Percentiles rank a stretch among this genome's conserved stretches.
Conservation (phyloP, 495 filamentous ascomycete genomes). For the Podospora sp. region DNA sequence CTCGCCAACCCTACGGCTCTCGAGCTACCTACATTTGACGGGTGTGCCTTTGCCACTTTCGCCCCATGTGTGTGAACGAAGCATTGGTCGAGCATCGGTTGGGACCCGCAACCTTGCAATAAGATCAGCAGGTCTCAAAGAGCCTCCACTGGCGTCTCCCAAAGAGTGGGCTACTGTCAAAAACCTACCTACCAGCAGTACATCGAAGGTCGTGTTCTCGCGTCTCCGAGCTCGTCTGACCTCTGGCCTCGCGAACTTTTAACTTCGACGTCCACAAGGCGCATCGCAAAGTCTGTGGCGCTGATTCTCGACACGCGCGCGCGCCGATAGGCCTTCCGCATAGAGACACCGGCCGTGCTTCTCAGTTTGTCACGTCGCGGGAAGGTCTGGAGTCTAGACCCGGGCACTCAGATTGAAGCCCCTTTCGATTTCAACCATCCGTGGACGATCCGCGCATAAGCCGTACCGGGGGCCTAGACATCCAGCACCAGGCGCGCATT, state of each 20-base stretch:
- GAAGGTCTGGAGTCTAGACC: slow-evolving; percentile 20
- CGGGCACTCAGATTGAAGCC: slow-evolving; percentile 2
- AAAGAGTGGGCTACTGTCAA: background rate
- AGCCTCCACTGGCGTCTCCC: slow-evolving; percentile 15
- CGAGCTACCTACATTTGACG: background rate
- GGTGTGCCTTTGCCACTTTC: slow-evolving; percentile 14
- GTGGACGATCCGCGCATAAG: background rate
- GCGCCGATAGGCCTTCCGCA: slow-evolving; percentile 19
- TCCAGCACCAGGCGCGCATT: background rate
- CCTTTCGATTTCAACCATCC: slow-evolving; percentile 12
- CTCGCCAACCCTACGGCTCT: background rate
- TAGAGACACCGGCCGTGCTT: background rate
- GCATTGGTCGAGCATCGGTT: slow-evolving; percentile 7
- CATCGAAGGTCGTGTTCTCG: background rate
- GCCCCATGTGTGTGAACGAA: slow-evolving; percentile 9
- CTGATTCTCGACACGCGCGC: background rate
- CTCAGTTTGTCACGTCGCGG: background rate
- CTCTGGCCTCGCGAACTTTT: background rate
- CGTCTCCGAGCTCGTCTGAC: slow-evolving; percentile 2
- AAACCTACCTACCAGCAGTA: background rate
- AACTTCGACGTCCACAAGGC: slow-evolving; percentile 2
- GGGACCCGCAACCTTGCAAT: slow-evolving; percentile 17
- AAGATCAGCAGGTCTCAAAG: slow-evolving; percentile 16
- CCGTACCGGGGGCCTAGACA: background rate
- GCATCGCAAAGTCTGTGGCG: background rate